Evolutionary conservation across 1,139 yeast genomes (phyloP), one percentile per base, ranked within the genome.

Genomic region (Hyphopichia pseudoburtonii): DNA sequence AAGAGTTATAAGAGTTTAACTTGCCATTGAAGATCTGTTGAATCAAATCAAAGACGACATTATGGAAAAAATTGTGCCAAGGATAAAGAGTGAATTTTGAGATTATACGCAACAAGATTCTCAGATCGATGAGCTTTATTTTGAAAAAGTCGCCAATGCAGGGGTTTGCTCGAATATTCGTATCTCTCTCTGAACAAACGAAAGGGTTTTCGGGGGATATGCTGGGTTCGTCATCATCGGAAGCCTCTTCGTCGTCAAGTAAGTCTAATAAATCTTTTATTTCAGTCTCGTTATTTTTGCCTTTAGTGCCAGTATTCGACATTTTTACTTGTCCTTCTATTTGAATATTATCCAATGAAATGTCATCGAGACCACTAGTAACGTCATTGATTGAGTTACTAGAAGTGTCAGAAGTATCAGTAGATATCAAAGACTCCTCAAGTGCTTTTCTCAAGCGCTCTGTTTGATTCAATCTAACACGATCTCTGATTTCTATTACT

Each of bases 21-120:
- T 72, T 72, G 3, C 76, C 78, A 49, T 71, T 71, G 47, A 72
- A 71, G 6, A 71, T 67, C 43, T 71, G 77, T 45, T 72, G 78
- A 17, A 71, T 60, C 40, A 72, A 54, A 47, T 72, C 78, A 55
- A 72, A 72, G 5, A 72, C 76, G 17, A 72, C 77, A 46, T 72
- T 72, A 46, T 72, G 78, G 52, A 70, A 72, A 48, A 72, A 71
- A 39, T 72, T 72, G 41, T 71, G 73, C 76, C 76, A 72, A 4
- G 75, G 71, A 44, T 52, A 70, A 34, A 56, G 48, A 3, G 72
- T 66, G 46, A 72, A 68, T 43, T 62, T 67, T 17, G 55, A 46
- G 12, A 70, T 57, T 17, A 71, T 65, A 33, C 59, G 56, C 22
- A 48, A 38, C 37, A 72, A 54, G 28, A 71, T 61, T 4, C 55